Percentiles rank a stretch among this genome's conserved stretches.
Conservation (phyloP, 2,329 filamentous ascomycete genomes). For the Karstenula rhodostoma region DNA sequence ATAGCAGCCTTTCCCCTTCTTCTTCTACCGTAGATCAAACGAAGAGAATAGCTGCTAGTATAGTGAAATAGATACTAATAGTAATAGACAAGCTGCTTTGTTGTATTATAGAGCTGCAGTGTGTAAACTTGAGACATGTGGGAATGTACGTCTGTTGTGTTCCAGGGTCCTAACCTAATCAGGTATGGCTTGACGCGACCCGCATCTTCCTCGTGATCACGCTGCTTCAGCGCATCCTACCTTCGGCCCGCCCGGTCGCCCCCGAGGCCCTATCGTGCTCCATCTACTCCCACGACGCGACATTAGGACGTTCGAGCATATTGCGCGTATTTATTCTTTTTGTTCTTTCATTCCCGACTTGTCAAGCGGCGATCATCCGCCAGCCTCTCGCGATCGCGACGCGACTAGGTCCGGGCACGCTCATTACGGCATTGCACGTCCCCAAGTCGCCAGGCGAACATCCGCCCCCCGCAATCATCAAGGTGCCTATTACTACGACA, state of each 20-base stretch:
- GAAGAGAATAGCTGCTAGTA: no score
- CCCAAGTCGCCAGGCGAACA: conserved; percentile 18
- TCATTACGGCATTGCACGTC: conserved; percentile 25
- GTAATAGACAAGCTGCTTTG: no score
- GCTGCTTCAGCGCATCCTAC: conserved; percentile 11
- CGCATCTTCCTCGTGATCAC: conserved; percentile 8
- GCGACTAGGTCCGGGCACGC: no score
- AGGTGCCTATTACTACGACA: conserved; percentile 11
- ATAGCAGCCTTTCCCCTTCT: no score
- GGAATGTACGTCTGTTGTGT: no score
- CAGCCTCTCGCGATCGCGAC: conserved; percentile 31
- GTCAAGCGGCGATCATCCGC: not conserved
- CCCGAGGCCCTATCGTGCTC: conserved; percentile 11
- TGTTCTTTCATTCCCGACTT: conserved; percentile 1
- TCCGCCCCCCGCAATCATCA: conserved; percentile 22
- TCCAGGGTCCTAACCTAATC: no score
- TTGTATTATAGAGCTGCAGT: no score
- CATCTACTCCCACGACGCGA: conserved; percentile 15
- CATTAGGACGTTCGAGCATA: conserved; percentile 4
- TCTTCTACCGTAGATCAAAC: no score
- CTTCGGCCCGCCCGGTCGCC: conserved; percentile 4
- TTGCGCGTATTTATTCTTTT: conserved; percentile 8
- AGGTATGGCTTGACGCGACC: no score
- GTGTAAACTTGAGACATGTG: no score
- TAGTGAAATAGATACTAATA: no score